A percentile compares a stretch with the other conserved stretches of the same genome.
Conservation (phyloP, 345 rosid species). For the Clausena lansium region DNA sequence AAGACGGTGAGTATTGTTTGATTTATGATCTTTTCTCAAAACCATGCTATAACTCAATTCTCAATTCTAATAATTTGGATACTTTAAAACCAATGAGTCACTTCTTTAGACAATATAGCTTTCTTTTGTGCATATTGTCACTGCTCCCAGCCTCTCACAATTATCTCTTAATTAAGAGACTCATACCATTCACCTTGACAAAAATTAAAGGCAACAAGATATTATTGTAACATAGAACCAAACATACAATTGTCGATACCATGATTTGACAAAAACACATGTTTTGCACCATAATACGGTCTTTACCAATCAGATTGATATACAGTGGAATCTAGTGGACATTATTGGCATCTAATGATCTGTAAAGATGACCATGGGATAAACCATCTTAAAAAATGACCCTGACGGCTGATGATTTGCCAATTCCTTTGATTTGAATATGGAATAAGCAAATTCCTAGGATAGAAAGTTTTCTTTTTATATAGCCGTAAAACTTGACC, state of each 20-base stretch:
- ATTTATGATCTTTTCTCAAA: background rate
- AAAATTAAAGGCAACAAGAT: background rate
- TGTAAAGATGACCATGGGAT: background rate
- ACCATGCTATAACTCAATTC: constrained; percentile 1
- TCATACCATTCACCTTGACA: background rate
- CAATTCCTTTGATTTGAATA: background rate
- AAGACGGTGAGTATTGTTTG: background rate
- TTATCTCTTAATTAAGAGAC: background rate
- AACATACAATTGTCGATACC: background rate
- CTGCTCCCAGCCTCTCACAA: background rate
- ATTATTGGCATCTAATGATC: background rate
- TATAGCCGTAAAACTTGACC: constrained; percentile 3
- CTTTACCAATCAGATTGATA: background rate
- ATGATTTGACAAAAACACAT: background rate
- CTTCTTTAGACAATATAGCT: background rate
- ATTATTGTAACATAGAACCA: background rate
- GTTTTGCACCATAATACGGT: background rate
- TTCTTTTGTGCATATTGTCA: background rate
- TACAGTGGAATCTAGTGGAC: background rate
- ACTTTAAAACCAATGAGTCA: background rate
- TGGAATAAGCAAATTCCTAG: background rate
- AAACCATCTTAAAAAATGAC: constrained; percentile 2
- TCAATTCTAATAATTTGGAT: background rate
- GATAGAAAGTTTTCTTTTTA: constrained; percentile 1
- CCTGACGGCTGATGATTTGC: background rate